Conservation (phyloP, 2,329 filamentous ascomycete genomes). For the Plectosphaerella sp. region DNA sequence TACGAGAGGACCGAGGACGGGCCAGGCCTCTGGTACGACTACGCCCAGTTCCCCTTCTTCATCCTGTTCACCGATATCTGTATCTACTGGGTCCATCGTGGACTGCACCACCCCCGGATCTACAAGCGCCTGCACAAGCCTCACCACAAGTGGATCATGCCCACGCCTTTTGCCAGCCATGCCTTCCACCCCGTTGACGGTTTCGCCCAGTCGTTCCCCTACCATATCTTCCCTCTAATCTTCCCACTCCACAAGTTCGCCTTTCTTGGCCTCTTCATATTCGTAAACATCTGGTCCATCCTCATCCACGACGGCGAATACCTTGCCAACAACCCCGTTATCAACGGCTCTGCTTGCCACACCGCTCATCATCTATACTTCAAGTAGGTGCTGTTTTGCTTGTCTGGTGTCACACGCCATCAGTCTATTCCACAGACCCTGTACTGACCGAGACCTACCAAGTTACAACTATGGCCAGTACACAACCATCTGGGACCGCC, state of each 20-base stretch:
- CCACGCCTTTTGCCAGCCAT: slow-evolving; percentile 85
- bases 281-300: slow-evolving; percentile 96
- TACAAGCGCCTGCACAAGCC: slow-evolving; percentile 95
- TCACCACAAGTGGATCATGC: slow-evolving; percentile 99
- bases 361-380: slow-evolving; percentile 62
- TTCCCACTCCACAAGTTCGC: slow-evolving; percentile 91
- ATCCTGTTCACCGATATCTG: slow-evolving; percentile 82
- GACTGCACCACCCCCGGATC: slow-evolving; percentile 71
- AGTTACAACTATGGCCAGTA: slow-evolving; percentile 68
- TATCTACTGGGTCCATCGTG: slow-evolving; percentile 91
- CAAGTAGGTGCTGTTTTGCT: slow-evolving; percentile 7
- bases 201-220: slow-evolving; percentile 82
- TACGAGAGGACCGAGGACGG: slow-evolving; percentile 77
- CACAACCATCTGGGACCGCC: slow-evolving; percentile 69
- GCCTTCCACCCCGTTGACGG: slow-evolving; percentile 95
- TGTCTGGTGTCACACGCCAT: too few species aligned
- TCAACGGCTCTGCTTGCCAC: slow-evolving; percentile 95
- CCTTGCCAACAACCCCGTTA: slow-evolving; percentile 79
- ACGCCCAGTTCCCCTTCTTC: slow-evolving; percentile 83
- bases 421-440: too few species aligned
- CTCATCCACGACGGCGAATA: slow-evolving; percentile 97
- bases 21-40: slow-evolving; percentile 73
- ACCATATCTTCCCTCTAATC: slow-evolving; percentile 89
- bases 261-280: slow-evolving; percentile 80
- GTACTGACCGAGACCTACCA: slow-evolving; percentile 46